Evolutionary conservation across 2,329 filamentous ascomycete genomes (phyloP), one percentile per base, ranked within the genome.

Genomic region (Cytospora chrysosperma): DNA sequence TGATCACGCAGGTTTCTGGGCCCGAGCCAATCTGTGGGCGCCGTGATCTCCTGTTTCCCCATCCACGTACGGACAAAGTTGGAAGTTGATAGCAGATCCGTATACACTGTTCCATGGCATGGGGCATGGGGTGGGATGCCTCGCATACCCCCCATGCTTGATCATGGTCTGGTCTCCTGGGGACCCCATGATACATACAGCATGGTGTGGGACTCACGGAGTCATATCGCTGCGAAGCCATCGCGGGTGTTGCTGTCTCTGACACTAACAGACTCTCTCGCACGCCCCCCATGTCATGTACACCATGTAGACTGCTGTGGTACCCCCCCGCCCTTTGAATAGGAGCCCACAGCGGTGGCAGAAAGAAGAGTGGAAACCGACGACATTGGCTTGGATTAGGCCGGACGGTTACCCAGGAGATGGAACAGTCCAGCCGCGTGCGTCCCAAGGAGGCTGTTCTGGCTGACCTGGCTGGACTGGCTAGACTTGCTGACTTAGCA

Each of bases 311-410:
- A n/a, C n/a, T n/a, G 3, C 12, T 34, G 32, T 34, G 32, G 32
- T 34, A 34, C 6, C 10, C 12, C 32, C 32, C 10, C 12, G 2
- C 10, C 12, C 32, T 12, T 12, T 12, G 32, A 34, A 34, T 13
- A 15, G 15, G 43, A 24, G 58, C 43, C 40, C 30, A 2, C 30
- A 19, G 28, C 4, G 28, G 9, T 4, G 9, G 28, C 4, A 30
- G 9, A 30, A 30, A 30, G 28, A 28, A 53, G 54, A 49, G 59
- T 53, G 59, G 59, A n/a, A 55, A 55, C 50, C 54, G 58, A 61
- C 37, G 58, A 61, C 50, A 49, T 51, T 60, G 26, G 58, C 32
- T 34, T 34, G 32, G n/a, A 34, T 13, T 34, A 13, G 58, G 24
- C n/a, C 43, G n/a, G 43, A 24, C 43, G n/a, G 43, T 47, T 47